Base-by-base conservation (phyloP, 495 filamentous ascomycete species). In the Xylaria longipes region DNA sequence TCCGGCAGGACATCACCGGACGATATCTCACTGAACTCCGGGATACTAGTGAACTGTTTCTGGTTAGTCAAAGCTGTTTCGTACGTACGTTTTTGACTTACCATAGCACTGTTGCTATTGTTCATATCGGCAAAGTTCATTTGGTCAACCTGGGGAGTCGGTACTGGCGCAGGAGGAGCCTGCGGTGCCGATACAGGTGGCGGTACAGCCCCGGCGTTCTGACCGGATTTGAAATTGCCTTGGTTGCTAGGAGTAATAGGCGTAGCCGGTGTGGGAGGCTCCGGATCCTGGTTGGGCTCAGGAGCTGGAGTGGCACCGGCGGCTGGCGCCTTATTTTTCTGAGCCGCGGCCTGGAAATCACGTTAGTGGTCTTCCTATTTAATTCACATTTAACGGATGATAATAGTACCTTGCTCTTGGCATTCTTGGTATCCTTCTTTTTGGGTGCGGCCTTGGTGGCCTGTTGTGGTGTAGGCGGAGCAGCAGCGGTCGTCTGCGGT, bases 381-480 rank as follows among this genome's bases (percentile, higher is more conserved):
- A 43, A 37, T 39, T 33, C 20, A 14, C n/a, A 37, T 15, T 27
- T 15, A 0, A 41, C 70, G 68, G 68, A 77, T 68, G 46, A 76
- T 65, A 74, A 74, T 82, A 88, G 77, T 89, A 96, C 95, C 92
- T 97, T 97, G 78, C 87, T 82, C 78, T 87, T 89, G 3, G 83
- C 81, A 67, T 89, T 87, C 80, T 92, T 92, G 5, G 84, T 80
- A 33, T 92, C 91, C 84, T 95, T 95, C 87, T 95, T 95, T 84
- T 95, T 97, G 0, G 94, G 92, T 52, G 89, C 90, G 0, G 93
- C 73, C 81, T 99, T 98, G 76, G 88, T 91, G 1, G 83, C 76
- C 79, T 92, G 92, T 72, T 90, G 88, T 14, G 96, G 96, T 4
- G 96, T 99, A 8, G 95, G 95, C 2, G 96, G 95, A 25, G 93